Base-by-base conservation (phyloP, 1,139 yeast genomes). In the Pichia sp. region DNA sequence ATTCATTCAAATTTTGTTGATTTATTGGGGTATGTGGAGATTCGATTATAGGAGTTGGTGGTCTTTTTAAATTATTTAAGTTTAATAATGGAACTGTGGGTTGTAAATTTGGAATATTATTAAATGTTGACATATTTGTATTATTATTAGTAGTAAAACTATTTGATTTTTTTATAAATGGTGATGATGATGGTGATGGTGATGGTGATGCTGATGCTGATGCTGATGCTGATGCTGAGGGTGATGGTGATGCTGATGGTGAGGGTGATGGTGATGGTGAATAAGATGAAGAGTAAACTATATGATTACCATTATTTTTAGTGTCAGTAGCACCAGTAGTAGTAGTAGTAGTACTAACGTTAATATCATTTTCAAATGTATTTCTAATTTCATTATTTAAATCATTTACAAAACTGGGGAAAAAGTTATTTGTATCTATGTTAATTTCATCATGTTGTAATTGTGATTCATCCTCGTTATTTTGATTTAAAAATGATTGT, bases 1-100 rank as follows among this genome's bases (percentile, higher is more conserved):
- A 33, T 22, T 42, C 31, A 45, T 31, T 38, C 13, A 51, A 8
- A 45, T 38, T 42, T 33, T 51, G 51, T 45, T 51, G 53, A 42
- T 46, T 48, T 11, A 45, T 14, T n/a, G 51, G 53, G 19, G 53
- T 48, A 42, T 48, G 51, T 8, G 53, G 52, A 13, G 52, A 45
- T 4, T 49, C 49, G 11, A 49, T 42, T 19, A 42, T 19, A 5
- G 41, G 42, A 18, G 22, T 28, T 27, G 19, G 13, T 16, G 19
- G 30, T 27, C 27, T 27, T n/a, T 28, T 36, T 10, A 25, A 10
- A 42, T 38, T 47, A 6, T 42, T 22, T 18, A 46, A 27, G 33
- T 43, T 44, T 13, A 47, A 22, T 11, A 51, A n/a, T 13, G 50
- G 44, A 31, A 33, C 5, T 25, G 27, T 9, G 31, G 42, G 27